phyloP scores from a whole-genome alignment of 2,329 filamentous ascomycete genomes.

The Grosmannia penicillata region DNA sequence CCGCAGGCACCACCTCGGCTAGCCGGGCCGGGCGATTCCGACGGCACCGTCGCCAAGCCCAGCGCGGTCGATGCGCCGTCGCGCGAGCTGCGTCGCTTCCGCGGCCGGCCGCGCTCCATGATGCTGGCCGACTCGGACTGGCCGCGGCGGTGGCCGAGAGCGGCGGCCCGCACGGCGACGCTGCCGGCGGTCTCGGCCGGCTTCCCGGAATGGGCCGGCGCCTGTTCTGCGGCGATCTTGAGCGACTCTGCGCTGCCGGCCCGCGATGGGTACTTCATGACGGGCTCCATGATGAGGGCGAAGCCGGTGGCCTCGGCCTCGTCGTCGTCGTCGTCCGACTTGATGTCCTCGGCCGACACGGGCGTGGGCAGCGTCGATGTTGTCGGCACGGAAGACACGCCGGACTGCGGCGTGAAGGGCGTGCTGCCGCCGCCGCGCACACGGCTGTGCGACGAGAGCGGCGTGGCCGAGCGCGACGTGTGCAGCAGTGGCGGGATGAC shows the following conservation, averaged over 20 bases:
- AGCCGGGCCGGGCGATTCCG: too few relatives aligned
- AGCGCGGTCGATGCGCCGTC: neutral
- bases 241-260: too few relatives aligned
- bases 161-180: slow-evolving; percentile 8
- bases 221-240: too few relatives aligned
- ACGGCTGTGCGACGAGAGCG: slow-evolving; percentile 26
- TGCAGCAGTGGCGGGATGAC: slow-evolving; percentile 31
- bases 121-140: slow-evolving; percentile 43
- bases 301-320: neutral
- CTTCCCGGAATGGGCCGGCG: too few relatives aligned
- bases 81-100: slow-evolving; percentile 28
- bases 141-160: slow-evolving; percentile 30
- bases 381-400: slow-evolving; percentile 19
- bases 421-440: slow-evolving; percentile 31
- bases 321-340: neutral
- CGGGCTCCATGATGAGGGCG: neutral
- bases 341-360: slow-evolving; percentile 25
- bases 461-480: slow-evolving; percentile 15
- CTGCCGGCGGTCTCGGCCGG: slow-evolving; percentile 10
- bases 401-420: slow-evolving; percentile 19
- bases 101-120: slow-evolving; percentile 47
- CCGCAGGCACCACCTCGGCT: too few relatives aligned
- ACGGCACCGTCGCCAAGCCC: neutral
- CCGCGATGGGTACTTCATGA: too few relatives aligned
- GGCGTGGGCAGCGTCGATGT: slow-evolving; percentile 29